Base-by-base conservation (phyloP, 768 basidiomycete species). In the Xerocomellus intermedius region DNA sequence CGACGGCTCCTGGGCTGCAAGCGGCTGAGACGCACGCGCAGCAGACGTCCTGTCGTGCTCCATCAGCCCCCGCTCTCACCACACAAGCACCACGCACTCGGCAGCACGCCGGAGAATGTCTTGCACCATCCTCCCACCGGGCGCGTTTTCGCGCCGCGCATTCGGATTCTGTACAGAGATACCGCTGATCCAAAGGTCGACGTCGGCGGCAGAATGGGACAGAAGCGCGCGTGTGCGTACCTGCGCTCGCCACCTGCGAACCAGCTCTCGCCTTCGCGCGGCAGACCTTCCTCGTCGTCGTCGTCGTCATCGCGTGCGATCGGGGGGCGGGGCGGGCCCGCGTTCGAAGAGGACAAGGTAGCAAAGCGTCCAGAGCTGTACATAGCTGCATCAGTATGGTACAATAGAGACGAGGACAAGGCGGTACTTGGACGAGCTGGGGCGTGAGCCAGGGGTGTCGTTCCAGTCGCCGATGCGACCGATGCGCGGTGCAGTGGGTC, bases 191-290 rank as follows among this genome's bases (percentile, higher is more conserved):
- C 8, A 35, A 16, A 30, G 42, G 9, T 42, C 42, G 17, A 33
- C n/a, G 42, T 44, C 35, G n/a, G 16, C 35, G n/a, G 16, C 8
- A 26, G 26, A 26, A 30, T 8, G 30, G 4, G 8, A 19, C 2
- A 16, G 8, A 21, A n/a, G 14, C 3, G n/a, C 42, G 4, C 47
- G 19, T 37, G 19, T 24, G 48, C 68, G 32, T 33, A 91, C 94
- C 93, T 94, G 66, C 91, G 78, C 69, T 96, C 96, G 0, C 96
- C 96, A n/a, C 96, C 96, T 4, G 96, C 87, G 71, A 92, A 98
- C 80, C 87, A 91, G 60, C 79, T 86, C 63, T 91, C 83, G 2
- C 77, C 74, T 17, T 80, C 79, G 35, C 43, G 42, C 1, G 55
- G 57, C 6, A 54, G 45, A 1, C 78, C 77, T 4, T 76, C 77